A percentile compares a stretch with the other conserved stretches of the same genome.
phyloP scores from a whole-genome alignment of 495 filamentous ascomycete genomes.

The Neurospora sp. region DNA sequence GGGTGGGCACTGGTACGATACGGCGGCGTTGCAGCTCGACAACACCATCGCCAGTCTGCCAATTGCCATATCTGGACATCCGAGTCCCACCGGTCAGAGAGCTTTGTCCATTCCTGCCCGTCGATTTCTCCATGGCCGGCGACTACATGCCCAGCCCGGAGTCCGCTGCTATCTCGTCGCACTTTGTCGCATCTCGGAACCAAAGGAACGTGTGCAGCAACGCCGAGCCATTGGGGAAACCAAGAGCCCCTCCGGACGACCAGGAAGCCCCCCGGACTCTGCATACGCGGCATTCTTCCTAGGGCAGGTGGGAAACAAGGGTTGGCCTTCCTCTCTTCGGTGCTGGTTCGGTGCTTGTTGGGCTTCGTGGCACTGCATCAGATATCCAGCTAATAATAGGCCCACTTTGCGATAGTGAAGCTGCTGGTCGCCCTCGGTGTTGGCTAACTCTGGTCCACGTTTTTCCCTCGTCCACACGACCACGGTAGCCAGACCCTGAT shows the following conservation, averaged over 20 bases:
- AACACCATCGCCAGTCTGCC: neutral
- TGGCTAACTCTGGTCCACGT: conserved; percentile 23
- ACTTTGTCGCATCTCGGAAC: neutral
- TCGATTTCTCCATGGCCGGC: neutral
- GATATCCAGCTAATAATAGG: conserved; percentile 23
- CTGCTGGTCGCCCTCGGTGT: conserved; percentile 7
- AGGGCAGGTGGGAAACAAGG: neutral
- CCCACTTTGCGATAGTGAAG: conserved; percentile 10
- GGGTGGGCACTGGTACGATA: neutral
- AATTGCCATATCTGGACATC: neutral
- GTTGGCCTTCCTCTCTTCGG: neutral
- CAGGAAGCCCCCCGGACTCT: neutral
- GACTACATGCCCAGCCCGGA: neutral
- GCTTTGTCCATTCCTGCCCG: neutral
- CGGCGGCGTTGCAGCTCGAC: neutral
- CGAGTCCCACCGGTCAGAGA: neutral
- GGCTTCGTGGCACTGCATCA: conserved; percentile 25
- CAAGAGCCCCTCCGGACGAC: neutral
- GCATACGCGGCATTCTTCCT: neutral
- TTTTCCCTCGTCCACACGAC: conserved; percentile 6
- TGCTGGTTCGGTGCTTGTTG: conserved; percentile 5
- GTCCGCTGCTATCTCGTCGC: neutral
- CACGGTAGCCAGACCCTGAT: neutral
- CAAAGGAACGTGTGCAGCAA: neutral
- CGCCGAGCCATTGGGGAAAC: neutral